Base-by-base conservation (phyloP, 495 filamentous ascomycete genomes). In the Penicillium chermesinum region DNA sequence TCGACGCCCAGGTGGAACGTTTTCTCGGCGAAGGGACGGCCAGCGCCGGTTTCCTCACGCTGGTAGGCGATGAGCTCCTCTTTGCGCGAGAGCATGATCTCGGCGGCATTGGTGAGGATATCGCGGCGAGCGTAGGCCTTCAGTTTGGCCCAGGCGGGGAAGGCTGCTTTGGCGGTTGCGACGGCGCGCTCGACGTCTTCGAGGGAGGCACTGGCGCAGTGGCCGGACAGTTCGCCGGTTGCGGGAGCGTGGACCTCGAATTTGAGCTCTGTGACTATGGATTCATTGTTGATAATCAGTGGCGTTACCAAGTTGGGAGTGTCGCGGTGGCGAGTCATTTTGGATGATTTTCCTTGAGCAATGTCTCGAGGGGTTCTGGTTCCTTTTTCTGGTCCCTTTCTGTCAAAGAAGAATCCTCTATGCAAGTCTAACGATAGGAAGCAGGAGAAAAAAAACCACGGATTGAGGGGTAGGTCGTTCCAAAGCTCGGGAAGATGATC, bases 221-320 rank as follows among this genome's bases (percentile, higher is more conserved):
- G 60, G 62, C 86, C 81, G 12, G 87, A 61, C 1, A 80, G 60
- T 55, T 84, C 69, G 46, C 77, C 77, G 4, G 82, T 82, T 3
- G 70, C 67, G 6, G 90, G 89, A 41, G 74, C 82, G 44, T 67
- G 66, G 41, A 95, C 80, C 36, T 81, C 73, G 69, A 88, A 91
- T 14, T 77, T 83, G 41, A 72, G 73, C 8, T 76, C 57, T 18
- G 79, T 79, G 38, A 71, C 69, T 43, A 80, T 65, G 46, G 87
- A 82, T 60, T 85, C 73, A 66, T 84, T 84, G 52, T 84, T 80
- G 69, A 91, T 86, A 44, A 84, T 74, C 55, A 93, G 82, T 33
- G 88, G 88, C 16, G 87, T 73, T 34, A 62, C 61, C 20, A 54
- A 52, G 19, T 52, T 56, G 13, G 38, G 10, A 46, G 39, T 53